These are phyloP conservation scores for Pythium chondricola DNA, from an alignment of 352 stramenopile genomes.

Conservation along the genomic window DNA sequence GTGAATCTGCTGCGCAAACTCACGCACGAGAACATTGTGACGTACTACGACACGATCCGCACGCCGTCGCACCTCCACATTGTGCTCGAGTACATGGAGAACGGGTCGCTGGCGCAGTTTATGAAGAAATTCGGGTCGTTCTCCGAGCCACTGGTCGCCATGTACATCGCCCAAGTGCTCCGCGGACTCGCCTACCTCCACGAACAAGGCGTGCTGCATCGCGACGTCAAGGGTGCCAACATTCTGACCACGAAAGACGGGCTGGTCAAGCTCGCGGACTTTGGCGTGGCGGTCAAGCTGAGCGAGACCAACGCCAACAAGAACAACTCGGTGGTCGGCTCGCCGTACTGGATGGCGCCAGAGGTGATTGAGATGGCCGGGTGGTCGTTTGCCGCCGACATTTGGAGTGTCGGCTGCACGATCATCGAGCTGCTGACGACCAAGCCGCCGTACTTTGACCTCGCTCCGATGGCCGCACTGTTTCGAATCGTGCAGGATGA, in stretches of 20 bases:
- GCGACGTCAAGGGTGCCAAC: constrained; percentile 92
- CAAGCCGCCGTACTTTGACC: constrained; percentile 92
- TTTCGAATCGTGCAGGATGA: constrained; percentile 94
- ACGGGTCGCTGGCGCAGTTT: constrained; percentile 89
- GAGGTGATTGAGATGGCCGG: constrained; percentile 95
- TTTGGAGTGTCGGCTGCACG: constrained; percentile 94
- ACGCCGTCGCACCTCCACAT: constrained; percentile 79
- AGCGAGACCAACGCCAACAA: constrained; percentile 75
- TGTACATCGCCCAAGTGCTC: constrained; percentile 92
- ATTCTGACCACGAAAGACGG: constrained; percentile 91
- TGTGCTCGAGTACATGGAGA: constrained; percentile 92
- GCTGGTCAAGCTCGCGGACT: constrained; percentile 90
- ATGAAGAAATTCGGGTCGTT: constrained; percentile 92
- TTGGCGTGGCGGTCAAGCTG: constrained; percentile 89
- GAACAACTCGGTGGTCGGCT: constrained; percentile 88
- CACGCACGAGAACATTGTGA: constrained; percentile 94
- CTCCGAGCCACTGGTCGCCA: constrained; percentile 86
- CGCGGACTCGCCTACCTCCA: constrained; percentile 88
- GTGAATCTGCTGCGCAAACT: constrained; percentile 91
- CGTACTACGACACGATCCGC: constrained; percentile 93
- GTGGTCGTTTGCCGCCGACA: constrained; percentile 89
- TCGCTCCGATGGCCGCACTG: constrained; percentile 85
- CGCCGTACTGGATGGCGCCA: constrained; percentile 95
- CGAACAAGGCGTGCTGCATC: constrained; percentile 88
- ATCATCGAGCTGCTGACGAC: constrained; percentile 92